These are phyloP conservation scores for Ulota crispa DNA, from an alignment of 225 moss, liverwort and hornwort genomes.

Conservation along the genomic window DNA sequence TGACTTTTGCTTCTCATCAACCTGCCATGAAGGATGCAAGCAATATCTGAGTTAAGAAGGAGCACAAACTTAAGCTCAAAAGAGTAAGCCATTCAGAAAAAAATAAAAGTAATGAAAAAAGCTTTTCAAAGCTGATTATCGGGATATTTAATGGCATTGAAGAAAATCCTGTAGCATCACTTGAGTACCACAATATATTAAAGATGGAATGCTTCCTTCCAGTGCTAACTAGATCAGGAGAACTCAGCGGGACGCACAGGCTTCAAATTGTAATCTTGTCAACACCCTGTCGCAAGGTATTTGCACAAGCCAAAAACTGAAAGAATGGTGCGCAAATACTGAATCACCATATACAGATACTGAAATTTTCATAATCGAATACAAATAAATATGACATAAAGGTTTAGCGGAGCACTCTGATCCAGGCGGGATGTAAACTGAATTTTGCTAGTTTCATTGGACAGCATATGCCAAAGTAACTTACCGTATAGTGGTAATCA, in stretches of 20 bases:
- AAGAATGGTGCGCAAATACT: neutral
- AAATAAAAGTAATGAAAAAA: slow-evolving; percentile 9
- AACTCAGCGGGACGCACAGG: neutral
- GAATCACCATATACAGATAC: neutral
- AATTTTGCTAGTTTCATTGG: neutral
- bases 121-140: neutral
- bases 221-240: neutral
- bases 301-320: neutral
- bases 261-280: neutral
- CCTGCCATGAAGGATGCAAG: slow-evolving; percentile 44
- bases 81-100: neutral
- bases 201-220: neutral
- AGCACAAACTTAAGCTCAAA: neutral
- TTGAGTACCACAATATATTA: neutral
- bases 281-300: neutral
- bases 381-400: neutral
- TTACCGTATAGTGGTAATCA: slow-evolving; percentile 91
- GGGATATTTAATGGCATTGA: neutral
- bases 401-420: neutral
- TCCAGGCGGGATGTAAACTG: neutral
- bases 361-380: neutral
- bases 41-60: neutral
- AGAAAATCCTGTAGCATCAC: neutral
- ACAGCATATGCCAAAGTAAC: slow-evolving; percentile 6
- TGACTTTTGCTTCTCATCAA: slow-evolving; percentile 95